phyloP scores from a whole-genome alignment of 306 rosid genomes.

The Luffa acutangula region DNA sequence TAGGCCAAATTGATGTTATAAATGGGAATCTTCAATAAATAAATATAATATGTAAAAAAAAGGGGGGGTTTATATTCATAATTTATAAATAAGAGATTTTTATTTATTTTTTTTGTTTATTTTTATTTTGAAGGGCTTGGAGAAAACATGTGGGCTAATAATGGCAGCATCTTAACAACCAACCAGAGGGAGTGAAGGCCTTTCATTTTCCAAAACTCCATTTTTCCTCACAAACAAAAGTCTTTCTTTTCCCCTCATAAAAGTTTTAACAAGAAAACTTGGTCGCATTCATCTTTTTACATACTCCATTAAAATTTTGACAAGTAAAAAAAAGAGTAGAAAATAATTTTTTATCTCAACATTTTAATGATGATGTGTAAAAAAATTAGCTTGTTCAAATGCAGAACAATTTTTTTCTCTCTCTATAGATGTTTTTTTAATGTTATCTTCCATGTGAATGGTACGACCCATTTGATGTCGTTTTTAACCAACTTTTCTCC shows the following conservation, averaged over 20 bases:
- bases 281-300: too few species aligned
- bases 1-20: background rate
- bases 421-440: background rate
- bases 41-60: background rate
- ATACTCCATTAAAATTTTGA: too few species aligned
- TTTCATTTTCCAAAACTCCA: background rate
- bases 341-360: too few species aligned
- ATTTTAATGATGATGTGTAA: too few species aligned
- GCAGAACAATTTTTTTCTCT: background rate
- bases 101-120: background rate
- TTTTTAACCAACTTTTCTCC: background rate
- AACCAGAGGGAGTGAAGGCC: background rate
- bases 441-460: constrained; percentile 4
- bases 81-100: background rate
- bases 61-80: background rate
- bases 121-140: background rate
- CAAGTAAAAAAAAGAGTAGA: too few species aligned
- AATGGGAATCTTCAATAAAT: background rate
- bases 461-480: constrained; percentile 6
- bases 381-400: background rate
- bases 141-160: background rate
- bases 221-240: background rate
- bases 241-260: too few species aligned
- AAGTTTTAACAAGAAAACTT: too few species aligned
- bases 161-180: constrained; percentile 3